phyloP scores from a whole-genome alignment of 495 filamentous ascomycete genomes.

The Penicillium simplicissimum region DNA sequence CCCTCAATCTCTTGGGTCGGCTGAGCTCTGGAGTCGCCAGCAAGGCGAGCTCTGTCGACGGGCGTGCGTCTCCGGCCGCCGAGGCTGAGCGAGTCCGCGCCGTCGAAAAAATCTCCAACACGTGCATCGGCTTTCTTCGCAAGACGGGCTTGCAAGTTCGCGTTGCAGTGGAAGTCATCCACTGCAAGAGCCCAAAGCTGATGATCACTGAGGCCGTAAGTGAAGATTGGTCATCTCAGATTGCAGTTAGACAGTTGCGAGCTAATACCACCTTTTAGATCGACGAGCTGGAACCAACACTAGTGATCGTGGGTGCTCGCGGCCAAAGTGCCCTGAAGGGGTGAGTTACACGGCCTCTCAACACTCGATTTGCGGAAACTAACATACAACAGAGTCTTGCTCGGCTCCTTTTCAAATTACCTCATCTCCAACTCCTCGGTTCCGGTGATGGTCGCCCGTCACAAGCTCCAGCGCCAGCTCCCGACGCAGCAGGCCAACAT shows the following conservation, averaged over 20 bases:
- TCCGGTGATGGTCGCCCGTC: slow-evolving; percentile 91
- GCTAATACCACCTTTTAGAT: slow-evolving; percentile 55
- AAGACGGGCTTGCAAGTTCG: slow-evolving; percentile 90
- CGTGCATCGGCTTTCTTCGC: slow-evolving; percentile 78
- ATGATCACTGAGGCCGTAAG: slow-evolving; percentile 76
- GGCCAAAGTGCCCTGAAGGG: slow-evolving; percentile 91
- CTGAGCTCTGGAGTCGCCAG: slow-evolving; percentile 44
- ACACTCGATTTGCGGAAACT: background rate
- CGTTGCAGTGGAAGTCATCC: slow-evolving; percentile 91
- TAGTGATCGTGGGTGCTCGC: slow-evolving; percentile 88
- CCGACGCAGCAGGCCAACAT: slow-evolving; percentile 63
- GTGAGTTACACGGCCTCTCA: slow-evolving; percentile 50
- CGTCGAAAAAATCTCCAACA: slow-evolving; percentile 71
- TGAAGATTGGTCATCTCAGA: slow-evolving; percentile 12
- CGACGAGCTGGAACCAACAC: slow-evolving; percentile 85
- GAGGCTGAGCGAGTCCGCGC: slow-evolving; percentile 79
- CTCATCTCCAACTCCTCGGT: slow-evolving; percentile 93
- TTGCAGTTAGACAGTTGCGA: background rate
- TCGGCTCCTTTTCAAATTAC: slow-evolving; percentile 97
- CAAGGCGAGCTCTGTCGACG: slow-evolving; percentile 44
- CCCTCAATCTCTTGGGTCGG: slow-evolving; percentile 39
- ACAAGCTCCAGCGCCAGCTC: slow-evolving; percentile 69
- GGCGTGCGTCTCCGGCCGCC: slow-evolving; percentile 51
- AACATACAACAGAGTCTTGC: slow-evolving; percentile 64
- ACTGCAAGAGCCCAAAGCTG: slow-evolving; percentile 93